Conservation (phyloP, 371 early-diverging fungal genomes). For the Capillidium heterosporum region DNA sequence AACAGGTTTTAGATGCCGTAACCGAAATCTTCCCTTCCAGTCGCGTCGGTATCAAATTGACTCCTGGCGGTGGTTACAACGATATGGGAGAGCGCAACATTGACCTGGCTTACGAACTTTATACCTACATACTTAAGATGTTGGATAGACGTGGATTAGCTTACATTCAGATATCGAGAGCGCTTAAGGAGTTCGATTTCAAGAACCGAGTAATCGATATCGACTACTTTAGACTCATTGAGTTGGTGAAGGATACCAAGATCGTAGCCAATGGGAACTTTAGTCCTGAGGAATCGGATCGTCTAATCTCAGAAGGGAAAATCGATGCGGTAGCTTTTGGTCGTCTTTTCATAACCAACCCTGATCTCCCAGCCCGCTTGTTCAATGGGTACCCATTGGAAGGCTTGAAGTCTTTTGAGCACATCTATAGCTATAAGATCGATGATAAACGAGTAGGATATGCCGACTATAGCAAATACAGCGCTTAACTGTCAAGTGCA, state of each 20-base stretch:
- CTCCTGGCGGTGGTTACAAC: constrained; percentile 17
- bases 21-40: neutral
- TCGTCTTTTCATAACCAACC: too few species aligned
- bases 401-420: too few species aligned
- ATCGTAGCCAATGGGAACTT: constrained; percentile 37
- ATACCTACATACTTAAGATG: constrained; percentile 25
- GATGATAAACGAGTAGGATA: too few species aligned
- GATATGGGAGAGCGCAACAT: constrained; percentile 35
- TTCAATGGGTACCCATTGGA: too few species aligned
- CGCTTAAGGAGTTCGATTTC: constrained; percentile 21
- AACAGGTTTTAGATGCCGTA: constrained; percentile 20
- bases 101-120: constrained; percentile 30
- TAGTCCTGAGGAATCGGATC: constrained; percentile 26
- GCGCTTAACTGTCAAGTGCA: too few species aligned
- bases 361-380: constrained; percentile 3
- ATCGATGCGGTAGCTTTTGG: constrained; percentile 11
- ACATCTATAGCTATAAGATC: too few species aligned
- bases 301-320: constrained; percentile 5
- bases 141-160: constrained; percentile 26
- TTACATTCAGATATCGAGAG: constrained; percentile 33
- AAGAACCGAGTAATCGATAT: constrained; percentile 10
- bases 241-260: constrained; percentile 34
- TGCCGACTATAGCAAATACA: too few species aligned
- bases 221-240: constrained; percentile 19
- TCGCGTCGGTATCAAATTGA: constrained; percentile 51